Evolutionary conservation across 2,329 filamentous ascomycete genomes (phyloP).

Genomic region (Setomelanomma holmii): DNA sequence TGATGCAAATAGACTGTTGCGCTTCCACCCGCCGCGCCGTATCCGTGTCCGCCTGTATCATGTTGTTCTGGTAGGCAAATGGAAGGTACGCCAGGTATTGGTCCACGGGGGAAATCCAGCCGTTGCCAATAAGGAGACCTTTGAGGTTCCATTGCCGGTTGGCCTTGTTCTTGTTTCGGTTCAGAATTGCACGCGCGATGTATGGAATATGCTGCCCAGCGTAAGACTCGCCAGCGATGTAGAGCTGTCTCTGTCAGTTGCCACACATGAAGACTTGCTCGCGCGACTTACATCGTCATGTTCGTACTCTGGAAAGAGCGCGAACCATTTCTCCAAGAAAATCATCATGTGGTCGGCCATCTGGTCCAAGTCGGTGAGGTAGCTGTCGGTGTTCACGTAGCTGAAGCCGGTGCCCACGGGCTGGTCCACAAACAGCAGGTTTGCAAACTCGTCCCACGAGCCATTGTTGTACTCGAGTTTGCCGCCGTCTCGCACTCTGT

Average conservation of each 20-base stretch:
- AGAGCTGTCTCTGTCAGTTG: slow-evolving; percentile 67
- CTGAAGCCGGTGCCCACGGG: slow-evolving; percentile 97
- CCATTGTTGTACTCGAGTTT: slow-evolving; percentile 83
- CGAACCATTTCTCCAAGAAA: slow-evolving; percentile 92
- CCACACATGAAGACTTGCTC: background rate
- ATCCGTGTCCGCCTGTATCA: slow-evolving; percentile 73
- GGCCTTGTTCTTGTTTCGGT: slow-evolving; percentile 73
- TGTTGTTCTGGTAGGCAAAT: slow-evolving; percentile 77
- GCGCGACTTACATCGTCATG: slow-evolving; percentile 79
- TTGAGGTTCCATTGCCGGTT: slow-evolving; percentile 75
- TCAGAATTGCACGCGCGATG: slow-evolving; percentile 88
- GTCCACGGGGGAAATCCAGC: slow-evolving; percentile 90
- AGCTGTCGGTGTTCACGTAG: slow-evolving; percentile 90
- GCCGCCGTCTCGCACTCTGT: slow-evolving; percentile 77
- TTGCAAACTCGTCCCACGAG: slow-evolving; percentile 99
- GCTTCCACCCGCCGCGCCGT: slow-evolving; percentile 70
- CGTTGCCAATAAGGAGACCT: slow-evolving; percentile 93
- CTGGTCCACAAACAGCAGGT: slow-evolving; percentile 95
- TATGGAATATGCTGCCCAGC: slow-evolving; percentile 98
- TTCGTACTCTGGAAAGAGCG: slow-evolving; percentile 88
- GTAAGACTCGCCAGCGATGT: slow-evolving; percentile 94
- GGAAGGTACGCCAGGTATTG: slow-evolving; percentile 89
- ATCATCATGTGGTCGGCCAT: slow-evolving; percentile 89
- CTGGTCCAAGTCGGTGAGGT: slow-evolving; percentile 80
- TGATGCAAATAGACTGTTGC: slow-evolving; percentile 72